These are phyloP conservation scores for Pseudocercospora vitis DNA, from an alignment of 2,329 filamentous ascomycete genomes.

Conservation along the genomic window DNA sequence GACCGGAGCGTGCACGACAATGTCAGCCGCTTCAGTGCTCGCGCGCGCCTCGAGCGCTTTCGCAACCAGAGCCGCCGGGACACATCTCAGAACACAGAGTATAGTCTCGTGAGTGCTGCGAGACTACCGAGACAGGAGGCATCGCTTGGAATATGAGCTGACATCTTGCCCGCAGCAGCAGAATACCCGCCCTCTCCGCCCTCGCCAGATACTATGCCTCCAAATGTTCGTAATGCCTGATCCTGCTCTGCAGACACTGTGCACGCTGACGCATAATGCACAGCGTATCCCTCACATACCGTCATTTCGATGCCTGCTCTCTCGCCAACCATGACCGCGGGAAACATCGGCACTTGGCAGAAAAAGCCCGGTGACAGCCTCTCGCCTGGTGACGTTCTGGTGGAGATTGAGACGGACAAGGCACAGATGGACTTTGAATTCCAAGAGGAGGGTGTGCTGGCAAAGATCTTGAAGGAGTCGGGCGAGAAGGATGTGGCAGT, in stretches of 20 bases:
- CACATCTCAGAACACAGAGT: slow-evolving; percentile 36
- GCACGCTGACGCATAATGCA: slow-evolving; percentile 41
- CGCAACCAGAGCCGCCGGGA: slow-evolving; percentile 38
- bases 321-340: slow-evolving; percentile 94
- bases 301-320: slow-evolving; percentile 97
- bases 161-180: slow-evolving; percentile 36
- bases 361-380: slow-evolving; percentile 92
- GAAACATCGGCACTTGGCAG: slow-evolving; percentile 96
- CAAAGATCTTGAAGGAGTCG: slow-evolving; percentile 88
- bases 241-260: background rate
- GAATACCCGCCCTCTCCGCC: slow-evolving; percentile 57
- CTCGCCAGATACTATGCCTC: slow-evolving; percentile 68
- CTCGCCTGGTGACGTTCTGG: slow-evolving; percentile 84
- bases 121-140: background rate
- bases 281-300: slow-evolving; percentile 92
- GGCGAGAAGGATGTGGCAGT: slow-evolving; percentile 93
- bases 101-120: slow-evolving; percentile 11
- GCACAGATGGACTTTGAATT: slow-evolving; percentile 99
- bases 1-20: slow-evolving; percentile 40
- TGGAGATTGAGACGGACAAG: slow-evolving; percentile 92
- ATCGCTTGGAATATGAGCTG: slow-evolving; percentile 8
- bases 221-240: slow-evolving; percentile 55
- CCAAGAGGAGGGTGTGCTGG: slow-evolving; percentile 94
- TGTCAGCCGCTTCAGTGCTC: slow-evolving; percentile 55
- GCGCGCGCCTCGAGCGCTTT: slow-evolving; percentile 48